These are phyloP conservation scores for Citrus glauca DNA, from an alignment of 345 rosid species.

Conservation along the genomic window DNA sequence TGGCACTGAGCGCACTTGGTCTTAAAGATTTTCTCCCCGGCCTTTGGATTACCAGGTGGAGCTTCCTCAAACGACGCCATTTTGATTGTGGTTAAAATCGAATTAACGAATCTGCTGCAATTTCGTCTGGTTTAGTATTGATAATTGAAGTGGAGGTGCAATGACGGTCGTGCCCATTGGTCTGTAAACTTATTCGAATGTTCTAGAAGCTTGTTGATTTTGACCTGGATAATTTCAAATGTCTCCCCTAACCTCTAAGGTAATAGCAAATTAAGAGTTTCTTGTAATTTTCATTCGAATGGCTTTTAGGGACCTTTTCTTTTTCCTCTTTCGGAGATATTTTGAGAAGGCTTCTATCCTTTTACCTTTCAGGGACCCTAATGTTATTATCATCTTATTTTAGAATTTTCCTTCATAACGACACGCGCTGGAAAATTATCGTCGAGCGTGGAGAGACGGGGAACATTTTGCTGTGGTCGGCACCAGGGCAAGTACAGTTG, in stretches of 20 bases:
- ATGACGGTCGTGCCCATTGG: background rate
- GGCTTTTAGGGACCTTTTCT: too few relatives aligned
- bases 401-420: background rate
- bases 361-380: too few relatives aligned
- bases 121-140: background rate
- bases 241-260: too few relatives aligned
- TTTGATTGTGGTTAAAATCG: background rate
- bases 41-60: conserved; percentile 52
- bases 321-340: too few relatives aligned
- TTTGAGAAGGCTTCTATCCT: too few relatives aligned
- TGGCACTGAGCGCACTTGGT: conserved; percentile 75
- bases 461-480: background rate
- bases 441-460: background rate
- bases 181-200: background rate
- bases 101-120: background rate
- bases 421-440: background rate
- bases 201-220: background rate
- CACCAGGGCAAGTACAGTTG: background rate
- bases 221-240: too few relatives aligned
- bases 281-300: too few relatives aligned
- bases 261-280: too few relatives aligned
- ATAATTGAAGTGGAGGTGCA: background rate
- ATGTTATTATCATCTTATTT: too few relatives aligned
- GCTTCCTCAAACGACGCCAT: conserved; percentile 67
- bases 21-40: conserved; percentile 69